Conservation (phyloP, 2,329 filamentous ascomycete species). For the Ophiocordyceps camponoti-floridani region DNA sequence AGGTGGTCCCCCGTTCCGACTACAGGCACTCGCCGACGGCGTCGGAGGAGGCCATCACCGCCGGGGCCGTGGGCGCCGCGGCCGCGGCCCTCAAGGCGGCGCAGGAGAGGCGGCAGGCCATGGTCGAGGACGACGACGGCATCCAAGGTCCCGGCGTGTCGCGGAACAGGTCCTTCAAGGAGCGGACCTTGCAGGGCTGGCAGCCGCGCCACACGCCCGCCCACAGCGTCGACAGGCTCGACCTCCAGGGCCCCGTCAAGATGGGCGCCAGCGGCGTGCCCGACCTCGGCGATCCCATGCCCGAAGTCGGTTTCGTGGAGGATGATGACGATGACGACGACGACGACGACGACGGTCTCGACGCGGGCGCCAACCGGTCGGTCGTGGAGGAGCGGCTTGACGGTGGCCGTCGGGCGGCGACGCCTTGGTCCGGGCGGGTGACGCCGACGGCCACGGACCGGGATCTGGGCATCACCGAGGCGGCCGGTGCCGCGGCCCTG, state of each 20-base stretch:
- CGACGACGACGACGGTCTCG: too few species aligned
- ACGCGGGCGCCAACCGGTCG: constrained; percentile 72
- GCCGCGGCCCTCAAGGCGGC: constrained; percentile 32
- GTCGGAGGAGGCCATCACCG: constrained; percentile 39
- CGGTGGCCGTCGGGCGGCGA: constrained; percentile 19
- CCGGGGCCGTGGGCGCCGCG: constrained; percentile 34
- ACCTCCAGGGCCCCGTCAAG: constrained; percentile 31
- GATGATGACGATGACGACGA: too few species aligned
- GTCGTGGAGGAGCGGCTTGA: constrained; percentile 59
- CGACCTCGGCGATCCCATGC: constrained; percentile 50
- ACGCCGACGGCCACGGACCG: constrained; percentile 23
- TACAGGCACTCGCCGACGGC: constrained; percentile 34
- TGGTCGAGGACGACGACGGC: constrained; percentile 14
- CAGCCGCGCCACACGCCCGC: constrained; percentile 36
- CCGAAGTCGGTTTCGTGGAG: constrained; percentile 52
- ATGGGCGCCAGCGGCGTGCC: constrained; percentile 56
- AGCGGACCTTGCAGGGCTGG: constrained; percentile 36
- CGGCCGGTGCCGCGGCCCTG: constrained; percentile 33
- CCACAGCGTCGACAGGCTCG: constrained; percentile 40
- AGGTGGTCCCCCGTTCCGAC: constrained; percentile 26
- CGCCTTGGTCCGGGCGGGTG: constrained; percentile 36
- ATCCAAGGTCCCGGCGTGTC: constrained; percentile 31
- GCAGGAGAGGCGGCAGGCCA: constrained; percentile 24
- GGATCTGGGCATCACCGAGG: constrained; percentile 29
- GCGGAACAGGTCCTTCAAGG: constrained; percentile 47